Conservation (phyloP, 2,329 filamentous ascomycete species). For the Atkinsonella hypoxylon region DNA sequence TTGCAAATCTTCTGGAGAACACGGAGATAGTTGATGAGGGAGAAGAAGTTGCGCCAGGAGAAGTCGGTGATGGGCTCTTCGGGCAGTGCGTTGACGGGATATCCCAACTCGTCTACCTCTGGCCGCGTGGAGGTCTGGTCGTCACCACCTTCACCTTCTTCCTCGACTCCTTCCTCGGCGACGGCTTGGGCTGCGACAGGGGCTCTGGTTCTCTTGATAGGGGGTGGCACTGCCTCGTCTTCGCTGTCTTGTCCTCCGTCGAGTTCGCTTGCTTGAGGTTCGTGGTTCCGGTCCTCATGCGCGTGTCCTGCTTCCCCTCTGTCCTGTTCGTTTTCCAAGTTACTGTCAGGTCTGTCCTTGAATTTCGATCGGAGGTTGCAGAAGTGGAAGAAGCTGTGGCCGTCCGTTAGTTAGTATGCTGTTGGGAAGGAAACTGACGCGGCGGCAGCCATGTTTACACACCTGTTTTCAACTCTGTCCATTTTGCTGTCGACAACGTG, state of each 20-base stretch:
- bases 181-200: constrained; percentile 23
- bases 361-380: constrained; percentile 58
- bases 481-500: constrained; percentile 76
- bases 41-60: constrained; percentile 90
- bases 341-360: constrained; percentile 21
- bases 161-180: constrained; percentile 7
- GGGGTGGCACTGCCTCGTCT: constrained; percentile 74
- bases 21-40: constrained; percentile 86
- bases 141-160: constrained; percentile 15
- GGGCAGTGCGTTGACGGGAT: constrained; percentile 60
- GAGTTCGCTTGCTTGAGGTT: constrained; percentile 19
- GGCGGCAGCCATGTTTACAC: constrained; percentile 14
- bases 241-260: constrained; percentile 40
- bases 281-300: constrained; percentile 20
- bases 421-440: not conserved
- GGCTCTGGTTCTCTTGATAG: constrained; percentile 53
- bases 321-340: constrained; percentile 15
- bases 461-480: constrained; percentile 74
- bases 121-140: constrained; percentile 30
- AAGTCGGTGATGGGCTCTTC: constrained; percentile 74
- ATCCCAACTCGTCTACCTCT: constrained; percentile 78
- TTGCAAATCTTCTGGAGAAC: constrained; percentile 97
- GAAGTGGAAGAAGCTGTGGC: constrained; percentile 72
- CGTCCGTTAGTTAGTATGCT: not conserved
- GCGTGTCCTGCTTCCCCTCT: constrained; percentile 12